Base-by-base conservation (phyloP, 2,329 filamentous ascomycete species). In the Juglanconis oblonga region DNA sequence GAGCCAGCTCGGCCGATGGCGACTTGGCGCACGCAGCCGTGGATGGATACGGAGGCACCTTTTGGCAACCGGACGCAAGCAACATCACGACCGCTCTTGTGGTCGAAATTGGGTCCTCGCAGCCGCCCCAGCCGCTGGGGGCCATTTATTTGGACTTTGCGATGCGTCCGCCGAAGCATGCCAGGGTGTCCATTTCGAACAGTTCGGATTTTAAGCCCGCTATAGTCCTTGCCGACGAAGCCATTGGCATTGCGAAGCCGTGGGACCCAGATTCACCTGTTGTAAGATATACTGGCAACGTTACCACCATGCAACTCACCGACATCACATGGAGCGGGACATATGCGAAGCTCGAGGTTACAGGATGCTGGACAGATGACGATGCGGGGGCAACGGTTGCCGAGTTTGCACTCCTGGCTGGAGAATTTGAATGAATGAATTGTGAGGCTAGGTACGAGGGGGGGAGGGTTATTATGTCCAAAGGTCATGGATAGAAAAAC, bases 11-110 rank as follows among this genome's bases (percentile, higher is more conserved):
- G 1, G 68, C 75, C 0, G 67, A 76, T 0, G 87, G 86, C n/a
- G 86, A 89, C 69, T 87, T 88, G 71, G 84, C 86, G 0, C 78
- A 87, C 57, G 78, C 81, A 0, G 85, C 84, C 3, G 80, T 87
- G 54, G 87, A 90, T 66, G 87, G 87, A 52, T 84, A 84, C 5
- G 74, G 81, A 4, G 83, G 80, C 36, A 90, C 87, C 0, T 83
- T 82, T 65, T 90, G 87, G 87, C 85, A 88, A 66, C 85, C 87
- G 0, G 67, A 72, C 10, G 76, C 79, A 1, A 80, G 80, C 52
- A 73, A 73, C 2, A 74, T 78, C 10, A 77, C 80, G 50, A 80
- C 79, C 4, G 67, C 89, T 29, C 86, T 82, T 0, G 79, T 89
- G 50, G 74, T 81, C 86, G 81, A 83, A n/a, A 49, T 58, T 42